Evolutionary conservation across 306 rosid species (phyloP).

Genomic region (Dryas drummondii): DNA sequence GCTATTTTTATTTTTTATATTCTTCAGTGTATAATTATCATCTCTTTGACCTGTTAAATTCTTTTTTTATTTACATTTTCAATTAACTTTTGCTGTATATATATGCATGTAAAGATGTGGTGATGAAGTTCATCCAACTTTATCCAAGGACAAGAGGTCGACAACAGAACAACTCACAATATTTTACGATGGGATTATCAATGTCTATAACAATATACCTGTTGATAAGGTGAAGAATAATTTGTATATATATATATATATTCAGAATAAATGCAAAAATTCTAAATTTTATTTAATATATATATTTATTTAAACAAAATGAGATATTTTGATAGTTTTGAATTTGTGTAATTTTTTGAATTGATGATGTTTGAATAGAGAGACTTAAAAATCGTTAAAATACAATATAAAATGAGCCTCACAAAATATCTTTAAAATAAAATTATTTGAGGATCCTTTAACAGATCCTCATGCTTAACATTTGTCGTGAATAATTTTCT

Average conservation of each 20-base stretch:
- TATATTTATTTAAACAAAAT: not conserved
- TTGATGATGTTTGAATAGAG: no score
- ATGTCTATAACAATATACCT: conserved; percentile 31
- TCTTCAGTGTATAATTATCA: not conserved
- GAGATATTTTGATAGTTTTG: not conserved
- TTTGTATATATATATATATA: no score
- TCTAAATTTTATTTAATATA: no score
- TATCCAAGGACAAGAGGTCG: not conserved
- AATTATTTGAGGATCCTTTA: no score
- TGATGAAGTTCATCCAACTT: not conserved
- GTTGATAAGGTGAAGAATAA: conserved; percentile 23
- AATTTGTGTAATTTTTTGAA: no score
- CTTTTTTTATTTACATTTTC: no score
- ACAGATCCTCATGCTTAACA: no score
- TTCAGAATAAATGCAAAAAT: not conserved
- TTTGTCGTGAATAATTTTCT: no score
- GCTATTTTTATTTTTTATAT: not conserved
- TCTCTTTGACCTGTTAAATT: not conserved
- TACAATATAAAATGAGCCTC: no score
- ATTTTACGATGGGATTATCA: conserved; percentile 27
- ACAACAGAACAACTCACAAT: conserved; percentile 32
- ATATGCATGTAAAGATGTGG: conserved; percentile 10
- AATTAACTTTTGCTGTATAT: not conserved
- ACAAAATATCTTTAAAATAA: no score
- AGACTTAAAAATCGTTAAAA: no score